Percentiles rank a stretch among this genome's conserved stretches.
These are phyloP conservation scores for Discostella pseudostelligera DNA, from an alignment of 108 stramenopile species.

Conservation along the genomic window DNA sequence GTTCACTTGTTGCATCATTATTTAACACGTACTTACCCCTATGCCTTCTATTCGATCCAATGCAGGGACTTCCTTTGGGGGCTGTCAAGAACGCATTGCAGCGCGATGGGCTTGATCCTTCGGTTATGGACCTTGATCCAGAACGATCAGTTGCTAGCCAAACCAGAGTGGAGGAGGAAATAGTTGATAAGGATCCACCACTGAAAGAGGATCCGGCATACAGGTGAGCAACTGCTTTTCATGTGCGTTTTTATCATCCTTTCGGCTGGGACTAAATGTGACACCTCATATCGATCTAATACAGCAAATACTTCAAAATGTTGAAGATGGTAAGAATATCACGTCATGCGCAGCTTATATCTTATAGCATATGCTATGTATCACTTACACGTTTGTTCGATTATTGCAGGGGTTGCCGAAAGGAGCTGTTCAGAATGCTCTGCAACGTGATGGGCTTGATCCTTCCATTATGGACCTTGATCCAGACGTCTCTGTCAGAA, in stretches of 20 bases:
- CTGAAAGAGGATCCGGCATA: slow-evolving; percentile 70
- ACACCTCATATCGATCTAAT: no score
- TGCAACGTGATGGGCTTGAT: slow-evolving; percentile 70
- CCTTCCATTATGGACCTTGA: slow-evolving; percentile 70
- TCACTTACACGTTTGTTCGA: not conserved
- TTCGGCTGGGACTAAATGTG: no score
- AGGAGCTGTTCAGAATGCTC: slow-evolving; percentile 50
- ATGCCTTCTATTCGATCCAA: not conserved
- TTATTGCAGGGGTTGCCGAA: slow-evolving; percentile 9
- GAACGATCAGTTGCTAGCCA: slow-evolving; percentile 56
- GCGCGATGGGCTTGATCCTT: slow-evolving; percentile 71
- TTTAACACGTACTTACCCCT: no score
- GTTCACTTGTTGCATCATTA: no score
- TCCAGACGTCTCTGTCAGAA: slow-evolving; percentile 51
- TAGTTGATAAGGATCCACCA: slow-evolving; percentile 41
- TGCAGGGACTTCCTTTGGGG: slow-evolving; percentile 1
- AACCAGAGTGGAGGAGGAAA: slow-evolving; percentile 7
- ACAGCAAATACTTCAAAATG: slow-evolving; percentile 66
- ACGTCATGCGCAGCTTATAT: not conserved
- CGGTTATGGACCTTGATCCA: slow-evolving; percentile 68
- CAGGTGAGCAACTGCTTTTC: not conserved
- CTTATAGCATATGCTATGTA: no score
- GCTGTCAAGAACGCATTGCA: slow-evolving; percentile 51
- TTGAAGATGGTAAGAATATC: slow-evolving; percentile 35
- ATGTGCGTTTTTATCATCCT: not conserved